phyloP scores from a whole-genome alignment of 495 filamentous ascomycete genomes.

The Aspergillus kassunensis region DNA sequence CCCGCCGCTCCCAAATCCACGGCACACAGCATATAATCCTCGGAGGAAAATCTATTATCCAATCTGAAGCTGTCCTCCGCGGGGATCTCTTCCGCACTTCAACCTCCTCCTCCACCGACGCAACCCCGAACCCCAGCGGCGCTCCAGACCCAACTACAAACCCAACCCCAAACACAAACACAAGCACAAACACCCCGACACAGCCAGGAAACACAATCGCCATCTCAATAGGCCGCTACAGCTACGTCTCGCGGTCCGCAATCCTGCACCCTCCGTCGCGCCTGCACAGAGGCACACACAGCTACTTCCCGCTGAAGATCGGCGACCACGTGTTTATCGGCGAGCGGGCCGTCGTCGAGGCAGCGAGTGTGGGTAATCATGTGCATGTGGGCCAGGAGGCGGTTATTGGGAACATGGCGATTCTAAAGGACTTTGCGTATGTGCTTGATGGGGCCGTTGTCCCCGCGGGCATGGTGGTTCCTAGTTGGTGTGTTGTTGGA shows the following conservation, averaged over 20 bases:
- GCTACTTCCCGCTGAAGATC: constrained; percentile 82
- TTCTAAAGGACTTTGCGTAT: constrained; percentile 84
- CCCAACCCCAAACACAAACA: constrained; percentile 12
- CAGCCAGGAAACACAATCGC: constrained; percentile 35
- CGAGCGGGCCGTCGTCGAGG: constrained; percentile 66
- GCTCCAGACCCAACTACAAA: neutral
- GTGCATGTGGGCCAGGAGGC: constrained; percentile 74
- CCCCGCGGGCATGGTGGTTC: constrained; percentile 84
- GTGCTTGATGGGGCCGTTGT: constrained; percentile 81
- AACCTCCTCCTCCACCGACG: constrained; percentile 26
- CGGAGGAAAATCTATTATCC: constrained; percentile 90
- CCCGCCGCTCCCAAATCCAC: constrained; percentile 81
- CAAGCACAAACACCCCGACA: constrained; percentile 17
- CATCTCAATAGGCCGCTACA: constrained; percentile 86
- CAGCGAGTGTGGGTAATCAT: constrained; percentile 73
- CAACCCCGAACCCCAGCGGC: neutral
- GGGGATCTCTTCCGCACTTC: constrained; percentile 71
- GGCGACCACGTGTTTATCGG: constrained; percentile 91
- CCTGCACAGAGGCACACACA: constrained; percentile 51
- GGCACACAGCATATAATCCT: constrained; percentile 97
- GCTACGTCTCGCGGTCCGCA: constrained; percentile 69
- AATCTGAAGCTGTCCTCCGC: constrained; percentile 85
- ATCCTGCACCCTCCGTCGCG: constrained; percentile 75
- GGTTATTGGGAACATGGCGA: constrained; percentile 76
- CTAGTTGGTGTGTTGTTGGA: constrained; percentile 80